Evolutionary conservation across 768 basidiomycete genomes (phyloP), one percentile per base, ranked within the genome.

Genomic region (Podaxis sp.): DNA sequence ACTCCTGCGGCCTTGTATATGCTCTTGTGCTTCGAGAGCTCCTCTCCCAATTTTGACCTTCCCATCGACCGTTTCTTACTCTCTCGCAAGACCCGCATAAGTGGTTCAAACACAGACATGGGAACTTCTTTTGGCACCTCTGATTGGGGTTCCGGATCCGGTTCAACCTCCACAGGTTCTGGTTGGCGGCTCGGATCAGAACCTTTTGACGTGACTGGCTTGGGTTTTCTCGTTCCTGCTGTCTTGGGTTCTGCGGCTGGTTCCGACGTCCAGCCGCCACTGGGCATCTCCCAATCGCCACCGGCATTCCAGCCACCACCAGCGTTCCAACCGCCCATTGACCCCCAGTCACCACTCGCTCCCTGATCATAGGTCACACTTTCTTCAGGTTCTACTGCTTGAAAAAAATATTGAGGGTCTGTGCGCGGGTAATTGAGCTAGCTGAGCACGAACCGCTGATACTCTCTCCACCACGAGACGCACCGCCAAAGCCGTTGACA

Each of bases 1-100:
- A 63, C 62, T 17, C 62, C 62, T 36, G 62, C 65, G 4, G 24
- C 28, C 30, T 41, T 28, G 44, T 66, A 66, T 37, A 60, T 30
- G 20, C 38, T 36, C 24, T 60, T 52, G 20, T 50, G 20, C 28
- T 52, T 60, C 36, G 59, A 49, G 10, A 60, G 22, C 20, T 41
- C 49, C 30, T 53, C 59, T 24, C 59, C 59, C 17, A 60, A 28
- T 11, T 60, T 49, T 7, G 59, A 52, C 26, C 59, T 60, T 37
- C 12, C 26, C 37, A 60, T 60, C 22, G 59, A 60, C 24, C 24
- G 38, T 2, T 41, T 33, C 50, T 53, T 48, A 15, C 37, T 12
- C 12, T 22, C 22, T 26, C 41, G 24, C 37, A 60, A 40, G 15
- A 60, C 28, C 13, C 30, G 22, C 37, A 60, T 1, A 24, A 60